Percentiles rank a stretch among this genome's conserved stretches.
Evolutionary conservation across 2,329 filamentous ascomycete species (phyloP).

Genomic region (Alternaria tenuissima): DNA sequence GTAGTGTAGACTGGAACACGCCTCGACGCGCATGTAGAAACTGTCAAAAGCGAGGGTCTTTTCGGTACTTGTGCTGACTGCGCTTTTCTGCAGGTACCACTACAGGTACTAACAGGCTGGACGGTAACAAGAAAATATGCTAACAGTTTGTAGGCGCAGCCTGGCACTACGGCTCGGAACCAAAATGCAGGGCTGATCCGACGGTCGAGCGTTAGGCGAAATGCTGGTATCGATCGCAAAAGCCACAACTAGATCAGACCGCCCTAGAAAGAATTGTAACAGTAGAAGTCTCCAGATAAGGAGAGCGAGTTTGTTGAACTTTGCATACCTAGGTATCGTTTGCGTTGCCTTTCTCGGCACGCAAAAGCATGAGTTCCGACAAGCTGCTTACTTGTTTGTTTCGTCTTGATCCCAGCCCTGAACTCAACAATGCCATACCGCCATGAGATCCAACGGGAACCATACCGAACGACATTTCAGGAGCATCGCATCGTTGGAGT

Average conservation of each 20-base stretch:
- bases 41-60: not conserved
- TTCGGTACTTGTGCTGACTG: not conserved
- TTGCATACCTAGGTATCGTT: not conserved
- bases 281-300: not conserved
- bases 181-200: not conserved
- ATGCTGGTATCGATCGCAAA: not conserved
- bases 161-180: not conserved
- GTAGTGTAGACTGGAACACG: not conserved
- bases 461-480: not conserved
- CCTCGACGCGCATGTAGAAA: not conserved
- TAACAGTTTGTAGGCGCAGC: not conserved
- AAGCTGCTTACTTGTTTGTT: not conserved
- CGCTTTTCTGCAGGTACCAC: slow-evolving; percentile 1
- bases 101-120: not conserved
- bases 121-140: slow-evolving; percentile 1
- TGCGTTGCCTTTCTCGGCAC: not conserved
- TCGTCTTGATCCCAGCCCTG: not conserved
- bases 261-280: not conserved
- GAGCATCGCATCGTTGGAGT: not conserved
- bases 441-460: not conserved
- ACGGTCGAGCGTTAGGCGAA: not conserved
- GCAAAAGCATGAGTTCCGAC: not conserved
- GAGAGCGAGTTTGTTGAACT: not conserved
- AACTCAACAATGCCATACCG: not conserved
- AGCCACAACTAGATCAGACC: not conserved